Evolutionary conservation across 2,329 filamentous ascomycete genomes (phyloP), one percentile per base, ranked within the genome.

Genomic region (Apiospora sp.): DNA sequence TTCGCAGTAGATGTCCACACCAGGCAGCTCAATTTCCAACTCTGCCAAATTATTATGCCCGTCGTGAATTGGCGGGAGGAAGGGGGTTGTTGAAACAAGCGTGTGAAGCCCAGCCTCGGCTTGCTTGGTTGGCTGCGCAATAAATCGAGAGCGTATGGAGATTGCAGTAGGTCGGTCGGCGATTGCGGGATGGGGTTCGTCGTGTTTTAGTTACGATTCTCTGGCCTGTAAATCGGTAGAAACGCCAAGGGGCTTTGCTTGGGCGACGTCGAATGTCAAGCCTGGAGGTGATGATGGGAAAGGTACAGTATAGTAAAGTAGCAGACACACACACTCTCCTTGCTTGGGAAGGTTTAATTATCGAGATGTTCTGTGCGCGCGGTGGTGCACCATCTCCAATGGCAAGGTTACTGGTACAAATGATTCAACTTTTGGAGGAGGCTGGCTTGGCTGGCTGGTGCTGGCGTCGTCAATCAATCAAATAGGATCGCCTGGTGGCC

Each of bases 61-160:
- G 51, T 34, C 51, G 27, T 34, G 16, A 24, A 58, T 34, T 58
- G 51, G 27, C 24, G 13, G 27, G 19, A 27, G 30, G 54, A 61
- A 61, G 54, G 54, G 30, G 54, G 27, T 61, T n/a, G 30, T 61
- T n/a, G 30, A 61, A 37, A 61, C 54, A 61, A 61, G 58, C 30
- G 58, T 64, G 41, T 64, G 58, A 64, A 64, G 58, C 58, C 58
- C 30, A 41, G 58, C 58, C 58, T 41, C 58, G 58, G 58, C 54
- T 61, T 58, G 51, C 51, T 58, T 61, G 54, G 54, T 61, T 37
- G 54, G 54, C 54, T 61, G 54, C 58, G 58, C 58, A 64, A 64
- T 41, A 41, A 41, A 37, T n/a, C 22, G 34, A 22, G 37, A 41
- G 30, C 12, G 19, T n/a, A 64, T 37, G 58, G 58, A 64, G 34